phyloP scores from a whole-genome alignment of 129 eudicot genomes.

The Flaveria linearis region DNA sequence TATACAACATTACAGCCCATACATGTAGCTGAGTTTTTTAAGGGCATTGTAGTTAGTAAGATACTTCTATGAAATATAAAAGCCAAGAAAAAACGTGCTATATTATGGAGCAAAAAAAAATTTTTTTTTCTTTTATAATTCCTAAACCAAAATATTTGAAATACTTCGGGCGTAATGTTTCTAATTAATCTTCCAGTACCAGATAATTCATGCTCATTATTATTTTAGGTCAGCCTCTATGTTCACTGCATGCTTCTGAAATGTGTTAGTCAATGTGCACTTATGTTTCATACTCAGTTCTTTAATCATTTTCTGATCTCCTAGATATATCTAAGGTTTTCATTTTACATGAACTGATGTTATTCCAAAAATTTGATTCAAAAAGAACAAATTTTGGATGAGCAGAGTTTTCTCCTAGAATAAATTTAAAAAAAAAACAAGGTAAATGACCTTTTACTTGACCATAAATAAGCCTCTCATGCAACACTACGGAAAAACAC shows the following conservation, averaged over 20 bases:
- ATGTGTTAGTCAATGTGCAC: background rate
- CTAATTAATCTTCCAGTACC: background rate
- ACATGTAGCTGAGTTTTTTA: background rate
- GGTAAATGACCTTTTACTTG: constrained; percentile 10
- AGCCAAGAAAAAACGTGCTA: background rate
- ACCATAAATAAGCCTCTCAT: background rate
- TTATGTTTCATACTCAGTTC: background rate
- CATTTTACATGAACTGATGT: background rate
- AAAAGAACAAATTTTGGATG: background rate
- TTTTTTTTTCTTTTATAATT: background rate
- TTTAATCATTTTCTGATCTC: background rate
- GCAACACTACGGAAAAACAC: constrained; percentile 14
- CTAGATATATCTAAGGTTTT: constrained; percentile 7
- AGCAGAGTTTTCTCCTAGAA: background rate
- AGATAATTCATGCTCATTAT: background rate
- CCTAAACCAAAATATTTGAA: background rate
- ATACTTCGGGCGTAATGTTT: background rate
- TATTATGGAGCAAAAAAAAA: background rate
- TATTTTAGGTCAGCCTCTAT: background rate
- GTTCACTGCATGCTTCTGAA: constrained; percentile 13
- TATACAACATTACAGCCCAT: background rate
- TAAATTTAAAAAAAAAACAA: constrained; percentile 5
- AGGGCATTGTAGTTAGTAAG: background rate
- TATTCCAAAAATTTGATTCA: constrained; percentile 6
- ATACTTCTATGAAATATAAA: background rate